Conservation (phyloP, 257 asterid species). For the Salvia splendens region DNA sequence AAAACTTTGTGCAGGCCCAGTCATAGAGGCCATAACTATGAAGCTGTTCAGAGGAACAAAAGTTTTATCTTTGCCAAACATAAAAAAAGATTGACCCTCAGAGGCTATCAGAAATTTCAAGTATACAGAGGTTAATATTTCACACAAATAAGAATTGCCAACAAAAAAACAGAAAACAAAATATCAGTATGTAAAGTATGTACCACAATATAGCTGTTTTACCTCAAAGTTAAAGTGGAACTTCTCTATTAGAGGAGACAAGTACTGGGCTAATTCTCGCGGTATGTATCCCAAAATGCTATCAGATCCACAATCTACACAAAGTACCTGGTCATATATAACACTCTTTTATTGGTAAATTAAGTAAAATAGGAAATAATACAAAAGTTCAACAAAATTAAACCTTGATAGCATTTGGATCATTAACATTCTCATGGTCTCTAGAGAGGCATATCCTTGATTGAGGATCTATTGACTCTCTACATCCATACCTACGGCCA, state of each 20-base stretch:
- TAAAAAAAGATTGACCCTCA: not conserved
- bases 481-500: slow-evolving; percentile 75
- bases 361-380: slow-evolving; percentile 10
- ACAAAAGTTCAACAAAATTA: slow-evolving; percentile 23
- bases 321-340: slow-evolving; percentile 59
- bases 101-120: slow-evolving; percentile 11
- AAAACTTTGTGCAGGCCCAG: not conserved
- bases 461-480: slow-evolving; percentile 47
- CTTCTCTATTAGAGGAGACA: slow-evolving; percentile 80
- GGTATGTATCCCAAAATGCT: slow-evolving; percentile 79
- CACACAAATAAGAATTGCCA: not conserved
- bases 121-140: not conserved
- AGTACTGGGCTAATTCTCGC: slow-evolving; percentile 68
- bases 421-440: slow-evolving; percentile 74
- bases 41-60: not conserved
- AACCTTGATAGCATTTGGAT: slow-evolving; percentile 89
- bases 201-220: slow-evolving; percentile 13
- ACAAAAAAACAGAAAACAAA: slow-evolving; percentile 1
- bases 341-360: slow-evolving; percentile 12
- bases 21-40: slow-evolving; percentile 10
- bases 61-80: slow-evolving; percentile 17
- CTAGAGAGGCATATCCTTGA: slow-evolving; percentile 62
- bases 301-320: slow-evolving; percentile 50
- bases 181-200: not conserved
- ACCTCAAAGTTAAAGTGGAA: slow-evolving; percentile 76